Evolutionary conservation across 306 rosid species (phyloP), one percentile per base, ranked within the genome.

Genomic region (Quercus robur): DNA sequence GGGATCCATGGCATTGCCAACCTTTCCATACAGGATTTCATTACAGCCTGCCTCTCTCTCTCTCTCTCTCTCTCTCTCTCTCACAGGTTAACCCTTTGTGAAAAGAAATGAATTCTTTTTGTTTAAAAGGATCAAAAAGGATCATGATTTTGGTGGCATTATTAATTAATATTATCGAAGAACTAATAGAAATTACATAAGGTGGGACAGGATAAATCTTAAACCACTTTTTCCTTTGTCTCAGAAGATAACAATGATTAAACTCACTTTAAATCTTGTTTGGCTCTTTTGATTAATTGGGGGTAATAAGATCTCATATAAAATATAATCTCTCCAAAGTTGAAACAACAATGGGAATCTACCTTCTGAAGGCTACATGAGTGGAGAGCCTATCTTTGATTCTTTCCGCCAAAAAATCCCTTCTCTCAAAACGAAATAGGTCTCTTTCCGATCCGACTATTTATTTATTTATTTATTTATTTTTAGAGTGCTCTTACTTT

Each of bases 301-400:
- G 77, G 4, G 4, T 13, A 10, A 49, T 14, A 68, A 52, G 57
- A 72, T 73, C 63, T 76, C 63, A 33, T n/a, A 26, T 26, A 26
- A 26, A 26, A 26, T 26, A 26, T 7, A 38, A 38, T 85, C 79
- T 75, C 63, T 75, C 84, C 78, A 64, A 54, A 77, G 68, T 35
- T 33, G 0, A 54, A 33, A 76, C 59, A 33, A 79, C 66, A 35
- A 56, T 56, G 62, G 87, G 86, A 87, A 86, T 81, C 87, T 86
- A 21, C 71, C 11, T 74, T 68, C 5, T 71, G 85, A 81, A 73
- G 70, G 85, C 35, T 20, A 77, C 80, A 21, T 79, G 85, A 84
- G 85, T 80, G 87, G 89, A 81, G 85, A 72, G 71, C 85, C 75
- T 56, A 31, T 75, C 54, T 49, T 49, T 12, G 54, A 12, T 49